Percentiles rank a stretch among this genome's conserved stretches.
Conservation (phyloP, 495 filamentous ascomycete species). For the Cairneyella variabilis region DNA sequence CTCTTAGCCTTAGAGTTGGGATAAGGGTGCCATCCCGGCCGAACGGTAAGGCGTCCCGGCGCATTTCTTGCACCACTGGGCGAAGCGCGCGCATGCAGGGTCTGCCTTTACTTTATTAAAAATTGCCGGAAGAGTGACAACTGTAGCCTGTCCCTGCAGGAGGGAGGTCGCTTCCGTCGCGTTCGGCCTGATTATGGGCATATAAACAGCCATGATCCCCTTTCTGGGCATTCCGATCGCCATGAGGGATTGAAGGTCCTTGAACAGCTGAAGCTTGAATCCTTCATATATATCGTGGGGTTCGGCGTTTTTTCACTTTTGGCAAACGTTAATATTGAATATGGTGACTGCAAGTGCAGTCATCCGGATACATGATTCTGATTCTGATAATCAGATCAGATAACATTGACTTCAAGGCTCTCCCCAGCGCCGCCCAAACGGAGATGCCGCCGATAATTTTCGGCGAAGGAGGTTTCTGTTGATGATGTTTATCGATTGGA, state of each 20-base stretch:
- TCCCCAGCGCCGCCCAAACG: too few species aligned
- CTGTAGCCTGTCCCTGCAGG: too few species aligned
- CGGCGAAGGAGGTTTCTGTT: too few species aligned
- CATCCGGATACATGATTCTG: background rate
- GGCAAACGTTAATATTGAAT: background rate
- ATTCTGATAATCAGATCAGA: background rate
- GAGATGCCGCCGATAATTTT: too few species aligned
- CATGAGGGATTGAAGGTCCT: background rate
- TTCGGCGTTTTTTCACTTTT: too few species aligned
- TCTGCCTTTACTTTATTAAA: background rate
- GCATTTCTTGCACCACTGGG: background rate
- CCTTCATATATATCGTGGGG: too few species aligned
- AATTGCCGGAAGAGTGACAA: background rate
- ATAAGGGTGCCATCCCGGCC: background rate
- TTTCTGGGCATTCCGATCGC: background rate
- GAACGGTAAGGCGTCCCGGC: background rate
- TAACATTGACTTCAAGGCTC: background rate
- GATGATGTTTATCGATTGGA: too few species aligned
- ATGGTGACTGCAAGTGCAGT: background rate
- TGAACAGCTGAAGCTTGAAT: background rate
- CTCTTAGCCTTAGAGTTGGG: too few species aligned
- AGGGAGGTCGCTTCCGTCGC: background rate
- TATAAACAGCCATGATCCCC: background rate
- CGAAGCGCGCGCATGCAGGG: background rate
- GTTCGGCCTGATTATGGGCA: background rate